A percentile compares a stretch with the other conserved stretches of the same genome.
Evolutionary conservation across 139 green algal genomes (phyloP).

Genomic region (Chlamydomonas urium): DNA sequence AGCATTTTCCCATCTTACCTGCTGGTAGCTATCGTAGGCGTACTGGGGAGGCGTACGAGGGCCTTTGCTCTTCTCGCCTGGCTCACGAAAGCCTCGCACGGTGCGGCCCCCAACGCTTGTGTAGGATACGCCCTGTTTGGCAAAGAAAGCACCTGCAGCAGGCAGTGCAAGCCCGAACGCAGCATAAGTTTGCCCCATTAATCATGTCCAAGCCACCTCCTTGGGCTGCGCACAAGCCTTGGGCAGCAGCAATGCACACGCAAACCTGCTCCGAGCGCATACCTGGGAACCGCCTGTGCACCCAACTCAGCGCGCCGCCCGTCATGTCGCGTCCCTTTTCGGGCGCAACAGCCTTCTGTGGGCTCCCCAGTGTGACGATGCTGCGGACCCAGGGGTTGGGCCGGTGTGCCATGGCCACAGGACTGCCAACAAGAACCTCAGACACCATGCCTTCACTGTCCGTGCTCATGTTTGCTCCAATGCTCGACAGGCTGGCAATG

Average conservation of each 20-base stretch:
- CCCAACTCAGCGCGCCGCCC: slow-evolving; percentile 60
- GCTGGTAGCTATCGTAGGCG: slow-evolving; percentile 37
- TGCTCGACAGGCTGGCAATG: too few species aligned
- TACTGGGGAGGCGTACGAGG: slow-evolving; percentile 33
- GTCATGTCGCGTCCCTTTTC: slow-evolving; percentile 56
- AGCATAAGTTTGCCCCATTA: too few species aligned
- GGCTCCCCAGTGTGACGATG: slow-evolving; percentile 63
- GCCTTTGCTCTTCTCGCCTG: slow-evolving; percentile 19
- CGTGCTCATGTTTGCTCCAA: too few species aligned
- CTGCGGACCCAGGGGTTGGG: slow-evolving; percentile 31
- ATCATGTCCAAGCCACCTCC: neutral
- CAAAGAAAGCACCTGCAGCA: slow-evolving; percentile 51
- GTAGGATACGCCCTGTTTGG: slow-evolving; percentile 46
- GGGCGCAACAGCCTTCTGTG: slow-evolving; percentile 46
- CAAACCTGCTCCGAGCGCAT: neutral
- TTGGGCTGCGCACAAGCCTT: too few species aligned
- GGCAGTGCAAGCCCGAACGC: too few species aligned
- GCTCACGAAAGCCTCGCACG: slow-evolving; percentile 34
- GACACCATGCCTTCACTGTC: too few species aligned
- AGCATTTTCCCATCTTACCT: too few species aligned
- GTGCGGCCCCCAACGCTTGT: slow-evolving; percentile 49
- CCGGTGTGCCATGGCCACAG: neutral
- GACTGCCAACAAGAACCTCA: too few species aligned
- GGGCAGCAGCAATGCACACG: neutral
- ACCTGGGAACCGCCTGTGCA: slow-evolving; percentile 29